These are phyloP conservation scores for Nidularia pulvinata DNA, from an alignment of 768 basidiomycete genomes.

Conservation along the genomic window DNA sequence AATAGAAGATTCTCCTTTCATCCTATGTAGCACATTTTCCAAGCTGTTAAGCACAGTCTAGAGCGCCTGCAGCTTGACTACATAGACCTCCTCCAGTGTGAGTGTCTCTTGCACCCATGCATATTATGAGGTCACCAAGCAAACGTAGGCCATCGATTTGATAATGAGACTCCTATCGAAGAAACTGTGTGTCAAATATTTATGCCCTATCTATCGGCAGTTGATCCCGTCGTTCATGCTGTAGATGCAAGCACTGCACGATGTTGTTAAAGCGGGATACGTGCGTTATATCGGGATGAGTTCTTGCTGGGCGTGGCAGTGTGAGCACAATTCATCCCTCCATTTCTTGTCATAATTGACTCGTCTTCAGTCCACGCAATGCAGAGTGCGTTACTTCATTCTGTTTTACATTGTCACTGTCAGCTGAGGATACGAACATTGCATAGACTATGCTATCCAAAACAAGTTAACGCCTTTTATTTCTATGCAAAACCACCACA, in stretches of 20 bases:
- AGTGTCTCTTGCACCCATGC: constrained; percentile 4
- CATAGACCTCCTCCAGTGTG: constrained; percentile 74
- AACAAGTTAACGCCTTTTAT: constrained; percentile 61
- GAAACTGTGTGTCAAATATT: constrained; percentile 35
- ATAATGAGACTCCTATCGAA: constrained; percentile 55
- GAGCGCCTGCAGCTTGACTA: constrained; percentile 75
- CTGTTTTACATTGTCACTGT: neutral
- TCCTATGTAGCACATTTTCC: constrained; percentile 58
- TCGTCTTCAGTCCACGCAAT: constrained; percentile 43
- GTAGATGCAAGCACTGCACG: constrained; percentile 71
- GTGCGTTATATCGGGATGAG: constrained; percentile 63
- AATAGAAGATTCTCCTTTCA: neutral
- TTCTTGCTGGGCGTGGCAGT: constrained; percentile 56
- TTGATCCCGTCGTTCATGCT: neutral
- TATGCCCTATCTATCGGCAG: too few species aligned
- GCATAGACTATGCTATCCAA: constrained; percentile 54
- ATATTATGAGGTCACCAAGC: too few species aligned
- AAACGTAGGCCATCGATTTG: constrained; percentile 53
- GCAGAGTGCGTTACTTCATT: constrained; percentile 39
- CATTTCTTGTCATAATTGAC: neutral
- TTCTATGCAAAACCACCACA: constrained; percentile 70
- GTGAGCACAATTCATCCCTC: constrained; percentile 17
- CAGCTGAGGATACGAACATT: neutral
- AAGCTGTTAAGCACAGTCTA: constrained; percentile 58
- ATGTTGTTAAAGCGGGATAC: constrained; percentile 65